Evolutionary conservation across 805 yeast genomes (phyloP).

Genomic region (Teunomyces gatunensis): DNA sequence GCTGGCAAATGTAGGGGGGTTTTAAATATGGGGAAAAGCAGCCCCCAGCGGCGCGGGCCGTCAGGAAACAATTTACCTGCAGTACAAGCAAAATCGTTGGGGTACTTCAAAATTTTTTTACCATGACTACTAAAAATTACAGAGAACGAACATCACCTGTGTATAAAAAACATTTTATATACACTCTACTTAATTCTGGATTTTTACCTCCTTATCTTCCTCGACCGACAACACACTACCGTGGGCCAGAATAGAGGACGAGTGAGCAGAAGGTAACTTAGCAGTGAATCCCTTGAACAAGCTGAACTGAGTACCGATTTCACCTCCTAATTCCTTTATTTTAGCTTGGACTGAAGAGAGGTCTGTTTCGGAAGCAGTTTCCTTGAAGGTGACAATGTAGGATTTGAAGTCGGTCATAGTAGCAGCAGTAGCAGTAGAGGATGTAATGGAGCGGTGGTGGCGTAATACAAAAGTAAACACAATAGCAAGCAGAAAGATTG

Average conservation of each 20-base stretch:
- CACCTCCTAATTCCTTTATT: constrained; percentile 55
- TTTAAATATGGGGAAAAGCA: constrained; percentile 6
- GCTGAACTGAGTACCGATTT: constrained; percentile 56
- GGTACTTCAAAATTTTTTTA: too few relatives aligned
- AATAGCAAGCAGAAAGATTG: constrained; percentile 7
- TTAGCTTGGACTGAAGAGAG: constrained; percentile 44
- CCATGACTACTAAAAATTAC: too few relatives aligned
- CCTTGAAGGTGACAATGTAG: constrained; percentile 48
- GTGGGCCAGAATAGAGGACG: constrained; percentile 44
- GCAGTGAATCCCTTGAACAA: constrained; percentile 67
- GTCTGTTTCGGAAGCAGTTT: constrained; percentile 40
- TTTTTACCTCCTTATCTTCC: constrained; percentile 65
- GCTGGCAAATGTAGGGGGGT: constrained; percentile 1
- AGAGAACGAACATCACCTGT: background rate
- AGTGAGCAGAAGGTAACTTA: constrained; percentile 55
- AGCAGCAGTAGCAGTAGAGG: background rate
- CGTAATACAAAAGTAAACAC: constrained; percentile 3
- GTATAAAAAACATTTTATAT: background rate
- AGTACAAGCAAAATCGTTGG: background rate
- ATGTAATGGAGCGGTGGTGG: background rate
- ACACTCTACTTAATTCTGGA: constrained; percentile 17
- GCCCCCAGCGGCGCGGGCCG: constrained; percentile 1
- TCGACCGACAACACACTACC: constrained; percentile 58
- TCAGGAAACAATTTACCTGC: background rate
- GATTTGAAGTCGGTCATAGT: constrained; percentile 31